Conservation (phyloP, 495 filamentous ascomycete genomes). For the Aspergillus egyptiacus region DNA sequence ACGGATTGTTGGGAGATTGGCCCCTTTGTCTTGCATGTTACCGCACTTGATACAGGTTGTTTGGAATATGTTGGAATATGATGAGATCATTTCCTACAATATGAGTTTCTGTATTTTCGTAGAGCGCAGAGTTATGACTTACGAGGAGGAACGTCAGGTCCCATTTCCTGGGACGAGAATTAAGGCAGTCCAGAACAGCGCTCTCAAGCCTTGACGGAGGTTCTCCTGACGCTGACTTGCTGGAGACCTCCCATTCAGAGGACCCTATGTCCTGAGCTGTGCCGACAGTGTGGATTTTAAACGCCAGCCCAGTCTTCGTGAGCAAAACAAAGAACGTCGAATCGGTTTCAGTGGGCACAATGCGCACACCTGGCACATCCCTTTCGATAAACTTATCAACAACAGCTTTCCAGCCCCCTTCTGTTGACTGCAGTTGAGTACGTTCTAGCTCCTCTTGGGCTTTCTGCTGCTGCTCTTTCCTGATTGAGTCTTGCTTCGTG, state of each 20-base stretch:
- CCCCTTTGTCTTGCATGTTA: constrained; percentile 31
- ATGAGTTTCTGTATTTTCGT: constrained; percentile 7
- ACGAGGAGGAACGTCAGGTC: constrained; percentile 40
- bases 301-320: constrained; percentile 31
- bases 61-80: constrained; percentile 38
- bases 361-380: constrained; percentile 26
- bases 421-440: constrained; percentile 23
- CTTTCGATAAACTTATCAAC: constrained; percentile 28
- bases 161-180: constrained; percentile 36
- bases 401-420: constrained; percentile 30
- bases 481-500: constrained; percentile 20
- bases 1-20: constrained; percentile 36
- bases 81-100: constrained; percentile 15
- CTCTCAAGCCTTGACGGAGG: constrained; percentile 29
- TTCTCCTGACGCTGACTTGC: constrained; percentile 17
- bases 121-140: constrained; percentile 10
- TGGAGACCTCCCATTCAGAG: constrained; percentile 33
- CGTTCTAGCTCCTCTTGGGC: constrained; percentile 28
- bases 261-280: constrained; percentile 15
- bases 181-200: constrained; percentile 31
- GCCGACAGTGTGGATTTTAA: constrained; percentile 23
- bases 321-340: constrained; percentile 27
- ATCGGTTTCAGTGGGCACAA: constrained; percentile 22
- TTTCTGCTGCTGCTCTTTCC: constrained; percentile 22
- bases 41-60: constrained; percentile 36